Percentiles rank a stretch among this genome's conserved stretches.
phyloP scores from a whole-genome alignment of 768 basidiomycete genomes.

The Candolleomyces efflorescens region DNA sequence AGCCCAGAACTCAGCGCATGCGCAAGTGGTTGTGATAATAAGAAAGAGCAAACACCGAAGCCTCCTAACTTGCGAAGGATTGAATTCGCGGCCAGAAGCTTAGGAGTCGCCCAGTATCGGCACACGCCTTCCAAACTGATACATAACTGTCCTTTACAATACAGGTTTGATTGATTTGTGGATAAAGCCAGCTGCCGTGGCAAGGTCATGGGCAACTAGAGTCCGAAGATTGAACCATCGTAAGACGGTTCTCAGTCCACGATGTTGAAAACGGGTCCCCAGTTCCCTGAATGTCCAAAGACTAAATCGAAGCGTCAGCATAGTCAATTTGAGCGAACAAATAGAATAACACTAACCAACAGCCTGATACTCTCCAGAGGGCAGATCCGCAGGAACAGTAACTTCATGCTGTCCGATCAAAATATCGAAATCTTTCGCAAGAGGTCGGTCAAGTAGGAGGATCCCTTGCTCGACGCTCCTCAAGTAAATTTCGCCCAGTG shows the following conservation, averaged over 20 bases:
- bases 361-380: slow-evolving; percentile 32
- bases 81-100: too few relatives aligned
- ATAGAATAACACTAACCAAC: slow-evolving; percentile 49
- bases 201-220: slow-evolving; percentile 4
- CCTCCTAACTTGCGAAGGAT: too few relatives aligned
- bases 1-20: too few relatives aligned
- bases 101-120: too few relatives aligned
- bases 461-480: slow-evolving; percentile 27
- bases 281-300: slow-evolving; percentile 31
- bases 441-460: slow-evolving; percentile 12
- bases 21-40: too few relatives aligned
- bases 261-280: slow-evolving; percentile 5
- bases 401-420: slow-evolving; percentile 27
- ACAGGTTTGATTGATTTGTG: too few relatives aligned
- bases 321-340: slow-evolving; percentile 30
- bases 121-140: too few relatives aligned
- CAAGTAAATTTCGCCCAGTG: slow-evolving; percentile 36
- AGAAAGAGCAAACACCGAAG: too few relatives aligned
- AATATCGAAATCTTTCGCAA: slow-evolving; percentile 33
- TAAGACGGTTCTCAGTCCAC: not conserved
- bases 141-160: too few relatives aligned
- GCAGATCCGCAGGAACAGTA: slow-evolving; percentile 29
- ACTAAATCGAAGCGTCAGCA: slow-evolving; percentile 14
- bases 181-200: too few relatives aligned
- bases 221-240: not conserved